Evolutionary conservation across 2,329 filamentous ascomycete genomes (phyloP).

Genomic region (Arthrinium phaeospermum): DNA sequence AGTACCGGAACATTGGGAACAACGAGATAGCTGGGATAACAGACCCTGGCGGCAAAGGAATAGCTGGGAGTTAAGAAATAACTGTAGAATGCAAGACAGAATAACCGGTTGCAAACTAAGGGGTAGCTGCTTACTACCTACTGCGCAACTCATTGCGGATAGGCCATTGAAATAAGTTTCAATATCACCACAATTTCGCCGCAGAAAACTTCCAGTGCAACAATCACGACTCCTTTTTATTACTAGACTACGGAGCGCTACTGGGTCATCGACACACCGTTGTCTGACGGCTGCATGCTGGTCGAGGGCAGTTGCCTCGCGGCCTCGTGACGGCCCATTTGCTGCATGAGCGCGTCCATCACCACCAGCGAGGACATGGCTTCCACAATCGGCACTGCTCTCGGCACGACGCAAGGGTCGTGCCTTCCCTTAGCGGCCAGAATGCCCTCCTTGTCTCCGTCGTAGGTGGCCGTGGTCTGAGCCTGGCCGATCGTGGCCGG

Average conservation of each 20-base stretch:
- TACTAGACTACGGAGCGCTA: background rate
- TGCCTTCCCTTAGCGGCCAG: conserved; percentile 93
- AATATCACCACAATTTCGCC: background rate
- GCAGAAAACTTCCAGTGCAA: background rate
- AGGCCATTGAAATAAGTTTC: background rate
- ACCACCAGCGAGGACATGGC: conserved; percentile 88
- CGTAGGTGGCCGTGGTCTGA: conserved; percentile 83
- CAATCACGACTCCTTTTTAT: background rate
- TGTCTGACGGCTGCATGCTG: conserved; percentile 36
- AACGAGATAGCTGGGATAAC: too few relatives aligned
- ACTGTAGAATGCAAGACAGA: too few relatives aligned
- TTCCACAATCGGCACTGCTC: conserved; percentile 88
- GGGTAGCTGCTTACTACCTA: too few relatives aligned
- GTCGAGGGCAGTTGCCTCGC: conserved; percentile 51
- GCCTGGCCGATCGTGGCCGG: conserved; percentile 91
- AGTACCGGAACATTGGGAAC: background rate
- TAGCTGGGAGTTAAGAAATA: too few relatives aligned
- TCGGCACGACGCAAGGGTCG: conserved; percentile 89
- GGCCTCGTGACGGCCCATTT: conserved; percentile 66
- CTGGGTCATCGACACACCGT: conserved; percentile 35
- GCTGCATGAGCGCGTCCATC: conserved; percentile 85
- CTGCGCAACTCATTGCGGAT: too few relatives aligned
- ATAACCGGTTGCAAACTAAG: too few relatives aligned
- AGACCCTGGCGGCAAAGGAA: too few relatives aligned
- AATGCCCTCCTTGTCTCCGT: conserved; percentile 71